A percentile compares a stretch with the other conserved stretches of the same genome.
Conservation (phyloP, 2,329 filamentous ascomycete genomes). For the Aspergillus chevalieri region DNA sequence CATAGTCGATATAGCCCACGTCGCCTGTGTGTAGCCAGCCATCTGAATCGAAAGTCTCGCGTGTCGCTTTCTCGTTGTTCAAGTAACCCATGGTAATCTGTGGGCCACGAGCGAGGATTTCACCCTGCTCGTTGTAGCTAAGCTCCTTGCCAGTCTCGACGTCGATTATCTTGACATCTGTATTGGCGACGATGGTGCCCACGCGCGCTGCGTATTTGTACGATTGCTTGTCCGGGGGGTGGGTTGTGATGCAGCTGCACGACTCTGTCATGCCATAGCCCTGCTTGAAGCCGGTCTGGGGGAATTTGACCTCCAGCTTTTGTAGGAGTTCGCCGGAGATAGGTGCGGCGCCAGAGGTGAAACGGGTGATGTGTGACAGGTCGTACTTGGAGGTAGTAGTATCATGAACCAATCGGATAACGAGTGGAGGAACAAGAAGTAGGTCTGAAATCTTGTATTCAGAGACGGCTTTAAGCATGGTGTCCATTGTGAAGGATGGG, state of each 20-base stretch:
- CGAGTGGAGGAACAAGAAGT: slow-evolving; percentile 55
- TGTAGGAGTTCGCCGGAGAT: slow-evolving; percentile 53
- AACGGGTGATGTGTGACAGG: slow-evolving; percentile 49
- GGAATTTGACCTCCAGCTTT: slow-evolving; percentile 51
- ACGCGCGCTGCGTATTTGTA: slow-evolving; percentile 45
- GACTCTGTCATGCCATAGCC: slow-evolving; percentile 65
- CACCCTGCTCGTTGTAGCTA: slow-evolving; percentile 48
- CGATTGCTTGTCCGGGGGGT: slow-evolving; percentile 50
- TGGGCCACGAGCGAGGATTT: slow-evolving; percentile 67
- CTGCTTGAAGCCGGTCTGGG: slow-evolving; percentile 56
- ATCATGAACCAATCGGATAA: slow-evolving; percentile 56
- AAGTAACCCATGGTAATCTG: slow-evolving; percentile 64
- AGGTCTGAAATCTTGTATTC: slow-evolving; percentile 52
- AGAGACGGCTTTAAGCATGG: slow-evolving; percentile 49
- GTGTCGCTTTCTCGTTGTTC: slow-evolving; percentile 65
- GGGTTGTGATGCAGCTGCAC: slow-evolving; percentile 57
- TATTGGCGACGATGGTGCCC: slow-evolving; percentile 51
- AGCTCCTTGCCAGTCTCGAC: slow-evolving; percentile 45
- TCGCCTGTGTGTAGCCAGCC: slow-evolving; percentile 60
- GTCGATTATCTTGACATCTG: slow-evolving; percentile 55
- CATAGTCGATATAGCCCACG: slow-evolving; percentile 53
- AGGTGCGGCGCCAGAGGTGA: slow-evolving; percentile 57
- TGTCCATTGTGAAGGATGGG: slow-evolving; percentile 56
- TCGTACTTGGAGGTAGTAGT: slow-evolving; percentile 43
- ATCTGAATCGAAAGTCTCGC: slow-evolving; percentile 59